Evolutionary conservation across 148 eudicot genomes (phyloP), one percentile per base, ranked within the genome.

Genomic region (Selenicereus undatus): DNA sequence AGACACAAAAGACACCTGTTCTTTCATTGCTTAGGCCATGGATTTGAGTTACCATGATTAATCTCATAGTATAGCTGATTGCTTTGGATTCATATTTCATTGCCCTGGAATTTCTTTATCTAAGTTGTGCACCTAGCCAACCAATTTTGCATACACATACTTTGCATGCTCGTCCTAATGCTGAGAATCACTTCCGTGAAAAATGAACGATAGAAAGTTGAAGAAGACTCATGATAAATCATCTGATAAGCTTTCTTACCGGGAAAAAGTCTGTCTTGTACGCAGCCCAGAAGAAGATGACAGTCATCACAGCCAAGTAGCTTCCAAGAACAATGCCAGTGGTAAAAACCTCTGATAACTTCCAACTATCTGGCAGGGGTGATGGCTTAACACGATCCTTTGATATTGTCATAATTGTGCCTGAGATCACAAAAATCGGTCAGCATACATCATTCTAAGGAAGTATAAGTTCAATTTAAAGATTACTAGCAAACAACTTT

Each of bases 381-480:
- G 89, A 87, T 71, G 91, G 91, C 66, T 89, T 89, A 12, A 89
- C 91, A n/a, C 89, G 76, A 70, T 89, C 91, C 82, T 87, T 87
- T 17, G 91, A 89, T 81, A 89, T 89, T 50, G 91, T 89, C 91
- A 89, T 89, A 18, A 89, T 89, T 22, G 91, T 89, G 71, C 89
- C 91, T 89, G 86, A 73, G 24, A 60, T 74, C 65, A 36, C 69
- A 77, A 27, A 56, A 45, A 2, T 70, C 16, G 10, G 16, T 10
- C 42, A 52, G 21, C 39, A 56, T 27, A 42, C 51, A 56, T 20
- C n/a, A 71, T 79, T n/a, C 18, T 52, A 36, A 71, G 24, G 24
- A 56, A 22, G 20, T 14, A 80, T 11, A 18, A 6, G 52, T 20
- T 72, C 26, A 54, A 35, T 29, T 71, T 10, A 39, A 39, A 39